Evolutionary conservation across 202 grass and related monocot genomes (phyloP), one percentile per base, ranked within the genome.

Genomic region (Dendrocalamus latiflorus): DNA sequence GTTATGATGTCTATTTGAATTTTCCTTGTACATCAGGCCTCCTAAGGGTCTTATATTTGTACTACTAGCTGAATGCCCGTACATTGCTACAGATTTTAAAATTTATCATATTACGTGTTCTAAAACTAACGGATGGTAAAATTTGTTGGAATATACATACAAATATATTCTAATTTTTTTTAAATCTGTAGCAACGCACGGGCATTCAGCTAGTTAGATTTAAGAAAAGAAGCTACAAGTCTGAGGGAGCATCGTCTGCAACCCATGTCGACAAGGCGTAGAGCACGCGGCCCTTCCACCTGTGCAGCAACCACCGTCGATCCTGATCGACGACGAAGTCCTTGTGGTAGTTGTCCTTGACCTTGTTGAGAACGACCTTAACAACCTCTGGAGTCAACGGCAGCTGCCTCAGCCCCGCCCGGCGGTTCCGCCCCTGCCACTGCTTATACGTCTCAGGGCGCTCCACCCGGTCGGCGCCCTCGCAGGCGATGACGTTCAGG

Each of bases 271-370:
- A 89, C 34, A 88, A 53, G 17, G 81, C 88, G 8, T 75, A 83
- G 18, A 95, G 65, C 75, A 85, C 86, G 10, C 90, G 82, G 1
- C 93, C 93, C 54, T 92, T 95, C 93, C 93, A 95, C 4, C 93
- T 82, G 14, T 95, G 93, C 25, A 92, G 80, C 12, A 86, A 17
- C 72, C 81, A 84, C 14, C 67, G 81, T 80, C 61, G 65, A 85
- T 97, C 89, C 36, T 68, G 38, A 13, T 91, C 88, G 9, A 97
- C 21, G 43, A 91, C 33, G 47, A 92, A 97, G 69, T 94, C 86
- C 60, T 91, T 92, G 74, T 92, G 94, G 70, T 97, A 94, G 61
- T 81, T 50, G 0, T 45, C n/a, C 48, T 83, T 87, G 18, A 90
- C 85, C 65, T 76, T 86, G 17, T 89, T 74, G 68, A 34, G 85